Evolutionary conservation across 1,284 basidiomycete species (phyloP).

Genomic region (Cerrena zonata): DNA sequence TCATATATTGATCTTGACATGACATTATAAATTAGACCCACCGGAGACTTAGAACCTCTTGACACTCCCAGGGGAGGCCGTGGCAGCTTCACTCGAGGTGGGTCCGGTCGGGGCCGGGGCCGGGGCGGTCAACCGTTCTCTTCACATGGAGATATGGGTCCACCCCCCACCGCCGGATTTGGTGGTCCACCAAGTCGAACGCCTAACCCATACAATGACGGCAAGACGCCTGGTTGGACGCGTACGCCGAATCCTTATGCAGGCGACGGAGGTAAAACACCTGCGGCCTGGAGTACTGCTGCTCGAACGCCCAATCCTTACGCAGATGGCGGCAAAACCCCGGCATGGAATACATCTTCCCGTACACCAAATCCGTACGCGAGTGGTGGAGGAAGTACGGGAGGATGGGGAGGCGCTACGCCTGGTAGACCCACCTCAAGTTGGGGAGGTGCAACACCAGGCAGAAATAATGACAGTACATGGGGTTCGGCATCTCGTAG

Average conservation of each 20-base stretch:
- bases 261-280: slow-evolving; percentile 40
- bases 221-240: slow-evolving; percentile 37
- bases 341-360: slow-evolving; percentile 48
- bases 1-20: background rate
- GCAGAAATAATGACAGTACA: slow-evolving; percentile 22
- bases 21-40: too few relatives aligned
- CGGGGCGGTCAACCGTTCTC: background rate
- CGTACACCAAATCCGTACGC: slow-evolving; percentile 70
- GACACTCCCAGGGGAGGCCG: slow-evolving; percentile 35
- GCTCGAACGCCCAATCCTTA: slow-evolving; percentile 75
- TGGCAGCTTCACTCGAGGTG: slow-evolving; percentile 16
- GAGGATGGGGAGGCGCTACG: slow-evolving; percentile 34
- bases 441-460: slow-evolving; percentile 7
- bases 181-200: slow-evolving; percentile 63
- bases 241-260: slow-evolving; percentile 70
- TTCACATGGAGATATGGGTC: slow-evolving; percentile 51
- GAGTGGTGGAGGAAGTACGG: slow-evolving; percentile 24
- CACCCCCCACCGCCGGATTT: slow-evolving; percentile 63
- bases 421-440: slow-evolving; percentile 27
- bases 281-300: slow-evolving; percentile 44
- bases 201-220: slow-evolving; percentile 54
- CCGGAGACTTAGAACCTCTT: slow-evolving; percentile 33
- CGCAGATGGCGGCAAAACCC: slow-evolving; percentile 39
- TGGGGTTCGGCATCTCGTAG: background rate
- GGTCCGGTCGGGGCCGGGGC: background rate